These are phyloP conservation scores for Dalbergia cochinchinensis DNA, from an alignment of 306 rosid species.

Conservation along the genomic window DNA sequence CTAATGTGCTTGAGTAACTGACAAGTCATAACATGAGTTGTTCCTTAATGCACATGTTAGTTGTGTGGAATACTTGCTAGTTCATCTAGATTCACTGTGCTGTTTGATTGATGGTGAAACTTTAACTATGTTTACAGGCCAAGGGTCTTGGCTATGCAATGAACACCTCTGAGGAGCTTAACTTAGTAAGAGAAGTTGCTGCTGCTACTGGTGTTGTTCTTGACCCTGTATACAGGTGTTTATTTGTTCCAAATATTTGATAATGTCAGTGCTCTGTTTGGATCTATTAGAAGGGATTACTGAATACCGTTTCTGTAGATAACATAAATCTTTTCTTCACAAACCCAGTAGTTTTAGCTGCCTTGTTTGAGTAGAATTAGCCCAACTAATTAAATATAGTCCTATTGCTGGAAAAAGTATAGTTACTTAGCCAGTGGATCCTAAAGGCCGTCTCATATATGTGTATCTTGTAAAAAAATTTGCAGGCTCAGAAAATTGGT, in stretches of 20 bases:
- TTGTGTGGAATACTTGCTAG: not conserved
- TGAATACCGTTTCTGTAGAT: slow-evolving; percentile 14
- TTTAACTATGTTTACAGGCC: slow-evolving; percentile 63
- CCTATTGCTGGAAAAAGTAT: slow-evolving; percentile 6
- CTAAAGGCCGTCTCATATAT: not conserved
- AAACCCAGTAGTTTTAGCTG: slow-evolving; percentile 26
- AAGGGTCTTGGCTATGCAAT: slow-evolving; percentile 95
- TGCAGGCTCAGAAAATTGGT: slow-evolving; percentile 8
- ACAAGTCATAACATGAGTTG: slow-evolving; percentile 25
- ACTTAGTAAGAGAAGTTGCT: slow-evolving; percentile 76
- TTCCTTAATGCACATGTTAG: not conserved
- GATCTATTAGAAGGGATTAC: slow-evolving; percentile 2
- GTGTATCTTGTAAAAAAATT: slow-evolving; percentile 4
- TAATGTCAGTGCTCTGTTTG: slow-evolving; percentile 26
- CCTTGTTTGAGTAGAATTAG: slow-evolving; percentile 22
- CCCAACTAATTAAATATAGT: slow-evolving; percentile 31
- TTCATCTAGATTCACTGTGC: not conserved
- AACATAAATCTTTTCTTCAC: slow-evolving; percentile 15
- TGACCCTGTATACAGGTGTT: slow-evolving; percentile 94
- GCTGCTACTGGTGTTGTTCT: slow-evolving; percentile 86
- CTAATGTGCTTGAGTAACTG: slow-evolving; percentile 13
- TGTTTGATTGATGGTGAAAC: slow-evolving; percentile 40
- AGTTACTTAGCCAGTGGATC: slow-evolving; percentile 6
- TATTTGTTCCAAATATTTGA: slow-evolving; percentile 28
- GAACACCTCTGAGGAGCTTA: slow-evolving; percentile 85